Base-by-base conservation (phyloP, 805 yeast species). In the Kazachstania kunashirensis region DNA sequence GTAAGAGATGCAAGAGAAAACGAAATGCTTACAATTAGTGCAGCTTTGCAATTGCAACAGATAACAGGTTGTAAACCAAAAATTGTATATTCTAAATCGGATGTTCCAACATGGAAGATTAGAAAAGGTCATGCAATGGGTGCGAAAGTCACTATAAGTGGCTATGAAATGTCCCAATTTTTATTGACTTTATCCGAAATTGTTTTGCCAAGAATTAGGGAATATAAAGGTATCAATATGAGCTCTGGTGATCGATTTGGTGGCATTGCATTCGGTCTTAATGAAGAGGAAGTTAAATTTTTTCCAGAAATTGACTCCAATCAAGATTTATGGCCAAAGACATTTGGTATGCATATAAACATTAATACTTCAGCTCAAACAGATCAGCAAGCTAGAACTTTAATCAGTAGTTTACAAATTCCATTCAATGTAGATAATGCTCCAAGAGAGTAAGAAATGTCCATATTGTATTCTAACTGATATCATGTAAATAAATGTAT, bases 231-330 rank as follows among this genome's bases (percentile, higher is more conserved):
- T 34, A 67, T 92, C 35, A 71, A 76, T 23, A 76, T 75, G 61
- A 67, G 71, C 31, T 66, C 86, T 4, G 98, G 97, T 42, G 96
- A 88, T 59, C 68, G 71, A 37, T 72, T 69, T 51, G 99, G 98
- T 40, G 83, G 84, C 57, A 72, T 94, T 40, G 71, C 92, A 8
- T 78, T 92, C 54, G 96, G 96, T 31, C 62, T 92, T 48, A 74
- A 73, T 28, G 76, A 84, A 2, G 84, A 80, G 37, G 85, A 84
- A 50, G 75, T 83, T 36, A 76, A 74, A 50, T 71, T 70, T 53
- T 92, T 92, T 72, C 99, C 99, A 3, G 98, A 92, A 62, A 77
- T 92, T 43, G 95, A 88, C 55, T 74, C 79, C 40, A 85, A 82
- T 61, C 85, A 79, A 57, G 97, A 89, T 58, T 66, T 82, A 45